Base-by-base conservation (phyloP, 140 eudicot genomes). In the Anethum foeniculum region DNA sequence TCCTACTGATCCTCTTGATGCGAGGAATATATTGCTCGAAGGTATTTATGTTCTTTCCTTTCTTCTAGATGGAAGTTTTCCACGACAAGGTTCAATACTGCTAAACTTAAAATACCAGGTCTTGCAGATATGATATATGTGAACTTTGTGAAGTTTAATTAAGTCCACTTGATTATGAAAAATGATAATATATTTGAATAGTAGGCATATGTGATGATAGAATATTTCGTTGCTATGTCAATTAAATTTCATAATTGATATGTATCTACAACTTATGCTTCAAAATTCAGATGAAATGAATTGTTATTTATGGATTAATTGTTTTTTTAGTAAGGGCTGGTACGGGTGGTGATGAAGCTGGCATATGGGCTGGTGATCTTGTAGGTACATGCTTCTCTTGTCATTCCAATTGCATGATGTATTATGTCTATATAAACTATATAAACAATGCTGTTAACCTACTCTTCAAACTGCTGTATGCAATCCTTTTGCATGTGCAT, bases 361-460 rank as follows among this genome's bases (percentile, higher is more conserved):
- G 99, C 80, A 71, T 96, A 34, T 96, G 98, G 98, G 99, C 97
- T 84, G 97, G 96, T 93, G 99, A 96, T 91, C 99, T 96, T 96
- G 99, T 96, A 96, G 99, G 99, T 96, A 93, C 91, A 92, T 81
- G 81, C 71, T 88, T 90, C 77, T 64, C 78, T 87, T 76, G 82
- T 69, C 77, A 77, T 71, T 81, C 72, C 51, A 77, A 32, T 25
- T 75, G 18, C 80, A 44, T 51, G 56, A 64, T 65, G 47, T 15
- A 68, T 5, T 67, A 68, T 75, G 72, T 83, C 69, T 44, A 15
- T 27, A 52, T 39, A 62, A 80, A 62, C 80, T n/a, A n/a, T n/a
- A n/a, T n/a, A n/a, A n/a, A n/a, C n/a, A 21, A 76, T 43, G 84
- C 30, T 16, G 74, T 74, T 43, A 51, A 14, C 48, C 21, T 43